Evolutionary conservation across 2,329 filamentous ascomycete genomes (phyloP).

Genomic region (Nannizzia gypsea): DNA sequence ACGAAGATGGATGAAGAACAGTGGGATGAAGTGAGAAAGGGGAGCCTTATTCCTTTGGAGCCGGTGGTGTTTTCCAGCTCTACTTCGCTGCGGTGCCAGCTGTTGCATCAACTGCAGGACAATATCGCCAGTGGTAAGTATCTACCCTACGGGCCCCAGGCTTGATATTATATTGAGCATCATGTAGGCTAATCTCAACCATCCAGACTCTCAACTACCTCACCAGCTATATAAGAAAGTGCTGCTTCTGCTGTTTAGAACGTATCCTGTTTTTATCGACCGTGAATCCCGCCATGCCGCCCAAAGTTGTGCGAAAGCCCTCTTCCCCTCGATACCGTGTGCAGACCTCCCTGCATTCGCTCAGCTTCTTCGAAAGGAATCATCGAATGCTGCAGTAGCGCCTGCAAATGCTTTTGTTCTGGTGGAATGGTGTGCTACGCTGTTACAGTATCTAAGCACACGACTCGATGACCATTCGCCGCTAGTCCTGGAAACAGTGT

Average conservation of each 20-base stretch:
- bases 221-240: slow-evolving; percentile 34
- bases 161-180: not conserved
- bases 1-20: slow-evolving; percentile 33
- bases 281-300: slow-evolving; percentile 71
- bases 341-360: slow-evolving; percentile 46
- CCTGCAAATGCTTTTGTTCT: slow-evolving; percentile 74
- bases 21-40: slow-evolving; percentile 35
- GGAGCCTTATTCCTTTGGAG: slow-evolving; percentile 30
- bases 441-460: slow-evolving; percentile 57
- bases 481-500: slow-evolving; percentile 48
- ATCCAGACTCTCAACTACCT: slow-evolving; percentile 24
- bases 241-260: slow-evolving; percentile 68
- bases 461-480: slow-evolving; percentile 53
- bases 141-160: not conserved
- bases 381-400: slow-evolving; percentile 64
- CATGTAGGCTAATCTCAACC: not conserved
- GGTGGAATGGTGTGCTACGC: slow-evolving; percentile 74
- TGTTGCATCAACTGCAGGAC: slow-evolving; percentile 35
- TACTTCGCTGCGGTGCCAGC: slow-evolving; percentile 30
- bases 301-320: slow-evolving; percentile 61
- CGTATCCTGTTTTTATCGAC: slow-evolving; percentile 78
- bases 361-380: slow-evolving; percentile 56
- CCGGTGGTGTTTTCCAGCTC: slow-evolving; percentile 33
- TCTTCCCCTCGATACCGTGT: slow-evolving; percentile 50
- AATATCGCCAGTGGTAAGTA: slow-evolving; percentile 28